Conservation (phyloP, 805 yeast species). For the Wickerhamomyces chambardii region DNA sequence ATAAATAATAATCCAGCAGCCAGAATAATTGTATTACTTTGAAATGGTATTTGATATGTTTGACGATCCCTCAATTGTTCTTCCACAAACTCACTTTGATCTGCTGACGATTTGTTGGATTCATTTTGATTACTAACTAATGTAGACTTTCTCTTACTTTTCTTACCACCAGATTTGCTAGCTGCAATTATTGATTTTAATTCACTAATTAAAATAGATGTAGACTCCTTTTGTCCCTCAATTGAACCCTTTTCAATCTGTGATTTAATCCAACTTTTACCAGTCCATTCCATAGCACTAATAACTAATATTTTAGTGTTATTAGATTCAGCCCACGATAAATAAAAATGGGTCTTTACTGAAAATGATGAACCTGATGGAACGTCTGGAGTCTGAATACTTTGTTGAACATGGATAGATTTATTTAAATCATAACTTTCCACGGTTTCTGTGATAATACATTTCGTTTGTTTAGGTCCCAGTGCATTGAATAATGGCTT, state of each 20-base stretch:
- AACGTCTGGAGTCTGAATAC: constrained; percentile 62
- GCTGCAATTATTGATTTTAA: constrained; percentile 20
- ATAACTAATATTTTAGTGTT: constrained; percentile 42
- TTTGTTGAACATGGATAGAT: constrained; percentile 35
- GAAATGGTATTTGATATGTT: neutral
- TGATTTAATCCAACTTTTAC: constrained; percentile 68
- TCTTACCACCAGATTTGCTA: constrained; percentile 6
- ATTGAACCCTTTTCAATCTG: constrained; percentile 70
- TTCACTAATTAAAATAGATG: constrained; percentile 34
- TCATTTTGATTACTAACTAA: neutral
- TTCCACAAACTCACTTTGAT: neutral
- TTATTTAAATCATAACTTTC: constrained; percentile 37
- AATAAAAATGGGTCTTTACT: constrained; percentile 47
- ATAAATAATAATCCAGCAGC: no score
- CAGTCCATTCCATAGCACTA: constrained; percentile 61
- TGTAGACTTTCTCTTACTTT: constrained; percentile 8
- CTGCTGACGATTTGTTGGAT: neutral
- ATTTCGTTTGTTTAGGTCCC: constrained; percentile 68
- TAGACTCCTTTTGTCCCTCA: constrained; percentile 63
- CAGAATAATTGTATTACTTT: neutral
- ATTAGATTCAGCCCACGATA: constrained; percentile 59
- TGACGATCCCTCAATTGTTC: neutral
- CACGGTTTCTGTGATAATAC: constrained; percentile 47
- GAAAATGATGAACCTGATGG: constrained; percentile 66
- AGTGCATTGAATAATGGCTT: constrained; percentile 55